Evolutionary conservation across 2,329 filamentous ascomycete genomes (phyloP).

Genomic region (Penicillium concentricum): DNA sequence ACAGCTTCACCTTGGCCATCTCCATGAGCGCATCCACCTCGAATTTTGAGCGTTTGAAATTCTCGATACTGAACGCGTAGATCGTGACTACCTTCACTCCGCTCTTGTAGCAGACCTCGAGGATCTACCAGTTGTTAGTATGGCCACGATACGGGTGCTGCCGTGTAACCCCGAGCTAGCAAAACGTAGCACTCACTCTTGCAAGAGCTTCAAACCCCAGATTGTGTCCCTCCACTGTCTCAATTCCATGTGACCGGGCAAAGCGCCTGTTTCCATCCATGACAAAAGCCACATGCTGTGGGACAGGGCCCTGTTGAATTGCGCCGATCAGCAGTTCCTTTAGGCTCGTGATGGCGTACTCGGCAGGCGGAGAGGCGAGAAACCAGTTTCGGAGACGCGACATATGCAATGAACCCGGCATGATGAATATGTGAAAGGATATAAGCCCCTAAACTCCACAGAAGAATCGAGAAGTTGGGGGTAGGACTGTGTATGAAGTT

Average conservation of each 20-base stretch:
- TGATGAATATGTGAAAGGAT: constrained; percentile 18
- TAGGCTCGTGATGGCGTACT: constrained; percentile 78
- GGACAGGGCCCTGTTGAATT: constrained; percentile 84
- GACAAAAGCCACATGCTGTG: constrained; percentile 95
- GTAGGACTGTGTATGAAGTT: not conserved
- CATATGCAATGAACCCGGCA: constrained; percentile 56
- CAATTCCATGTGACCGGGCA: constrained; percentile 84
- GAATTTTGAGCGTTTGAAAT: constrained; percentile 95
- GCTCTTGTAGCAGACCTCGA: constrained; percentile 97
- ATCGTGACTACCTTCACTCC: constrained; percentile 96
- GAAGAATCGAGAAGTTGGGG: constrained; percentile 2
- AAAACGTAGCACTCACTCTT: constrained; percentile 56
- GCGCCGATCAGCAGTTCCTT: constrained; percentile 85
- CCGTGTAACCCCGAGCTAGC: not conserved
- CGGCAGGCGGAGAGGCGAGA: constrained; percentile 81
- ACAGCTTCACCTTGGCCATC: constrained; percentile 91
- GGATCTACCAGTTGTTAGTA: constrained; percentile 57
- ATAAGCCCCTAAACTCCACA: not conserved
- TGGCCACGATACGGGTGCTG: not conserved
- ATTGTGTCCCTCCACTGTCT: constrained; percentile 95
- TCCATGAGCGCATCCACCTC: constrained; percentile 98
- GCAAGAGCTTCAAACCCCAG: constrained; percentile 93
- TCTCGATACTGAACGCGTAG: constrained; percentile 98
- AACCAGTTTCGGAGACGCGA: constrained; percentile 71
- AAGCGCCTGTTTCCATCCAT: constrained; percentile 98